Conservation (phyloP, 352 stramenopile species). For the Globisporangium perplexum region DNA sequence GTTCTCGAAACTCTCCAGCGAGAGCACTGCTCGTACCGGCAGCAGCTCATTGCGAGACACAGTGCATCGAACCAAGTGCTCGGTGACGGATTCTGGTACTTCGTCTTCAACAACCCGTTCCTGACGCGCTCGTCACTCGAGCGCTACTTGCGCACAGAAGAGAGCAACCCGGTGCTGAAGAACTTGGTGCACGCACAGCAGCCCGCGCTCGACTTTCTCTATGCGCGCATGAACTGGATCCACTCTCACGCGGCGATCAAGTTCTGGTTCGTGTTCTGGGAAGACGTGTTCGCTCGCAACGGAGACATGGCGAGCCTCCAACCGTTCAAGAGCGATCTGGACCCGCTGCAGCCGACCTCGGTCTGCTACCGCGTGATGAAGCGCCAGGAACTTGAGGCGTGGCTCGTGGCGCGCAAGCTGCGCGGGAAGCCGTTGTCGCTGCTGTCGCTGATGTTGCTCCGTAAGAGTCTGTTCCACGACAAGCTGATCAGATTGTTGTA, state of each 20-base stretch:
- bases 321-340: conserved; percentile 2
- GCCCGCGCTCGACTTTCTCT: conserved; percentile 26
- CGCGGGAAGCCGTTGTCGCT: background rate
- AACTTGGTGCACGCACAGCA: conserved; percentile 14
- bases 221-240: conserved; percentile 25
- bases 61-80: conserved; percentile 20
- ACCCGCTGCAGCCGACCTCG: background rate
- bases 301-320: conserved; percentile 7
- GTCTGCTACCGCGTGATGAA: too few relatives aligned
- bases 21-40: background rate
- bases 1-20: conserved; percentile 15
- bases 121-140: conserved; percentile 19
- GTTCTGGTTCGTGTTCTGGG: conserved; percentile 31
- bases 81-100: conserved; percentile 41
- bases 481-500: conserved; percentile 7
- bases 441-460: background rate
- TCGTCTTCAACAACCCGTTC: conserved; percentile 33
- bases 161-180: conserved; percentile 20
- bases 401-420: conserved; percentile 3
- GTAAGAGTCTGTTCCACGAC: conserved; percentile 7
- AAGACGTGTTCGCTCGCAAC: conserved; percentile 11
- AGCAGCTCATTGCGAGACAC: conserved; percentile 8
- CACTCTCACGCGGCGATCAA: conserved; percentile 21
- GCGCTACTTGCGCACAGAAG: conserved; percentile 20
- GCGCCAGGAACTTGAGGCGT: too few relatives aligned